Evolutionary conservation across 2,329 filamentous ascomycete species (phyloP).

Genomic region (Botrytis cinerea): DNA sequence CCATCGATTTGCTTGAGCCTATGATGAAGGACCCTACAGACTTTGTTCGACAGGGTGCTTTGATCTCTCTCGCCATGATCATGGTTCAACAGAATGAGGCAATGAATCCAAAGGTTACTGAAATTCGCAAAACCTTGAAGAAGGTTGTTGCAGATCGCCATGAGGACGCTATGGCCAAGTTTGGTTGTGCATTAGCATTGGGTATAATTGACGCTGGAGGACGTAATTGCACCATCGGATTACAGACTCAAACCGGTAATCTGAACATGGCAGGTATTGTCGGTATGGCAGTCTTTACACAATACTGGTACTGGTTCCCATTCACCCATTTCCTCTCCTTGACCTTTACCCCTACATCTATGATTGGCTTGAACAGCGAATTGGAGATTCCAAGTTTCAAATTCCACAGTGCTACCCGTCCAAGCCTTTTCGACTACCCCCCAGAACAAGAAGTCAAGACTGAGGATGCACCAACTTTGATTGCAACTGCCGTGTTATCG

Average conservation of each 20-base stretch:
- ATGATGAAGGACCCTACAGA: slow-evolving; percentile 99
- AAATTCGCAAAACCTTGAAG: slow-evolving; percentile 88
- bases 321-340: slow-evolving; percentile 96
- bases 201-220: slow-evolving; percentile 98
- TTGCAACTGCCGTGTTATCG: slow-evolving; percentile 92
- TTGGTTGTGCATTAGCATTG: slow-evolving; percentile 88
- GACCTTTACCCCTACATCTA: slow-evolving; percentile 93
- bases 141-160: slow-evolving; percentile 94
- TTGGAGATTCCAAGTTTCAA: slow-evolving; percentile 92
- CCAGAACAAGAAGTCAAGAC: slow-evolving; percentile 94
- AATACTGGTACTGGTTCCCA: slow-evolving; percentile 99
- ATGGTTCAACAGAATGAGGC: slow-evolving; percentile 99
- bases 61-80: slow-evolving; percentile 96
- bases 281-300: slow-evolving; percentile 96
- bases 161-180: slow-evolving; percentile 99
- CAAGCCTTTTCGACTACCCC: slow-evolving; percentile 96
- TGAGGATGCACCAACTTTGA: slow-evolving; percentile 88
- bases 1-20: slow-evolving; percentile 92
- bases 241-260: slow-evolving; percentile 97
- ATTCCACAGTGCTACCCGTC: slow-evolving; percentile 91
- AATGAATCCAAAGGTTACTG: slow-evolving; percentile 94
- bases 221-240: slow-evolving; percentile 95
- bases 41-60: slow-evolving; percentile 93
- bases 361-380: slow-evolving; percentile 92
- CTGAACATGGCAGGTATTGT: slow-evolving; percentile 98